Base-by-base conservation (phyloP, 345 rosid species). In the Citrus trifoliata region DNA sequence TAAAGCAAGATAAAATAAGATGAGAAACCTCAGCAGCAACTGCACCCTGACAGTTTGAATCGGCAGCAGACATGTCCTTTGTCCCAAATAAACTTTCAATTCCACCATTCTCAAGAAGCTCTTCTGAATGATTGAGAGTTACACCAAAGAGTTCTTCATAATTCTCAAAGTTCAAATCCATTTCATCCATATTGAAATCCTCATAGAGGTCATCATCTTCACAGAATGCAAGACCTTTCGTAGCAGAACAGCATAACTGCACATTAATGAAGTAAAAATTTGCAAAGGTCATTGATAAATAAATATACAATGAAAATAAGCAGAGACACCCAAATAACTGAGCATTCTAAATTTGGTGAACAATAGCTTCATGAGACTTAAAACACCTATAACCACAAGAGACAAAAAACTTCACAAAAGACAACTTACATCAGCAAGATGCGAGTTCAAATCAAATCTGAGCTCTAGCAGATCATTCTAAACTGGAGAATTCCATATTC, bases 131-230 rank as follows among this genome's bases (percentile, higher is more conserved):
- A 84, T 90, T 92, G 32, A 94, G 92, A 74, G 95, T 86, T 22
- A 86, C 80, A n/a, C 98, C 97, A 76, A 96, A 96, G 70, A 96
- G 97, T 83, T 96, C 98, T 82, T 96, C 99, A 83, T 94, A 94
- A 82, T 94, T 91, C 84, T 96, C 98, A 67, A 93, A 85, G 80
- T 84, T 90, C 89, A 96, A 80, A 78, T 90, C 98, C 83, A 96
- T 74, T 85, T 94, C 97, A 85, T 91, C 94, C 91, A 91, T 91
- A 80, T 83, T 73, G 74, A 93, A 88, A 80, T 90, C 95, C 24
- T 77, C 92, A 80, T 84, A 89, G 16, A 90, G 75, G 67, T 85
- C 90, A 73, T 83, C 92, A 83, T 88, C 96, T 48, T 88, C 92
- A 73, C 81, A 85, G 73, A 86, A 53, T 63, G 83, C 82, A 69